These are phyloP conservation scores for Petunia secreta DNA, from an alignment of 257 asterid species.

Conservation along the genomic window DNA sequence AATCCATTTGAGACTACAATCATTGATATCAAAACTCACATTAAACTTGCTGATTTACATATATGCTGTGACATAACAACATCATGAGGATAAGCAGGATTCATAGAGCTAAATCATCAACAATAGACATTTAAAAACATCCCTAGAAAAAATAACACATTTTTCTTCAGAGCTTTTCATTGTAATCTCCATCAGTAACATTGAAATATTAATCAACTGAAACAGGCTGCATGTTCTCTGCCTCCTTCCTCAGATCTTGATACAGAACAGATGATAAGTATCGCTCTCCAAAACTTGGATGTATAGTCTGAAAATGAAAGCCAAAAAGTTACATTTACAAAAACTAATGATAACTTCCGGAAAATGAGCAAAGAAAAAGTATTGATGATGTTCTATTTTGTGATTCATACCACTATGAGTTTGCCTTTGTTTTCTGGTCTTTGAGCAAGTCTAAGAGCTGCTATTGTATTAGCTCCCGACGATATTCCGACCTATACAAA, in stretches of 20 bases:
- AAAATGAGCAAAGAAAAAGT: not conserved
- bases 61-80: not conserved
- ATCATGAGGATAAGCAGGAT: not conserved
- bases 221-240: constrained; percentile 92
- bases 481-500: constrained; percentile 84
- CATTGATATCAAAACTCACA: not conserved
- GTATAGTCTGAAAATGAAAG: constrained; percentile 64
- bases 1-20: not conserved
- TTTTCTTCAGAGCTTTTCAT: not conserved
- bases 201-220: constrained; percentile 59
- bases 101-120: not conserved
- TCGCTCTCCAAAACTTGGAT: constrained; percentile 93
- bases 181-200: not conserved
- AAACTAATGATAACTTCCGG: not conserved
- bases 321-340: not conserved
- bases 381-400: not conserved
- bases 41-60: not conserved
- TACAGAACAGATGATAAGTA: constrained; percentile 87
- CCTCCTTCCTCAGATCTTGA: constrained; percentile 83
- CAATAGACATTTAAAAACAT: not conserved
- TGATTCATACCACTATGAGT: constrained; percentile 81
- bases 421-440: constrained; percentile 94
- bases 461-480: constrained; percentile 95
- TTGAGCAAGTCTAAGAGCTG: constrained; percentile 80
- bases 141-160: not conserved